Evolutionary conservation across 179 eudicot genomes (phyloP), one percentile per base, ranked within the genome.

Genomic region (Patellifolia procumbens): DNA sequence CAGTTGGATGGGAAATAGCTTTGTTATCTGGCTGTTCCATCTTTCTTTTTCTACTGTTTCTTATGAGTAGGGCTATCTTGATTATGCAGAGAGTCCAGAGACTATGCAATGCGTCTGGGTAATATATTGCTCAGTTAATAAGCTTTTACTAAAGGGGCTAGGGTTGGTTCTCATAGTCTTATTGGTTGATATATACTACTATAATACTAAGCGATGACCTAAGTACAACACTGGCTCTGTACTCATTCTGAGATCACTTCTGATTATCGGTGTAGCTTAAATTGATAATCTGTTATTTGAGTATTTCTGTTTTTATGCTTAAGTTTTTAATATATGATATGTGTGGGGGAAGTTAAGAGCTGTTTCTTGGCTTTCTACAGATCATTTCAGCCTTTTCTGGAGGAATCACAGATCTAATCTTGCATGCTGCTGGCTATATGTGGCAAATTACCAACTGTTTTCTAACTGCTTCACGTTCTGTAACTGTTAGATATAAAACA

Each of bases 381-480:
- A 96, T 96, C 63, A 83, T 94, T 66, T 96, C 99, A 77, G 99
- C 99, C 52, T 80, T 96, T 70, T 90, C 88, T 76, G 99, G 99
- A 80, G 99, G 99, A 75, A 76, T 96, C 37, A 96, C 99, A 26
- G 99, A 96, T 84, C 80, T 96, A 63, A 87, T 97, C 64, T 96
- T 96, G 82, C 62, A 94, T 85, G 98, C 92, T 49, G 76, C 84
- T 83, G 99, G 99, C 74, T 96, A 96, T 85, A 79, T 89, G 48
- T 96, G 98, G 99, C 98, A 96, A 83, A 7, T 94, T 76, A 75
- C 86, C 76, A 96, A 96, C 84, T 96, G 99, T 84, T 94, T 94
- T 85, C 75, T 96, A 84, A 94, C 99, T 53, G 98, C 99, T 51
- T 90, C 98, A 43, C 94, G 92, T 85, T 96, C 99, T 80, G 98